Base-by-base conservation (phyloP, 495 filamentous ascomycete species). In the Lindgomyces ingoldianus region DNA sequence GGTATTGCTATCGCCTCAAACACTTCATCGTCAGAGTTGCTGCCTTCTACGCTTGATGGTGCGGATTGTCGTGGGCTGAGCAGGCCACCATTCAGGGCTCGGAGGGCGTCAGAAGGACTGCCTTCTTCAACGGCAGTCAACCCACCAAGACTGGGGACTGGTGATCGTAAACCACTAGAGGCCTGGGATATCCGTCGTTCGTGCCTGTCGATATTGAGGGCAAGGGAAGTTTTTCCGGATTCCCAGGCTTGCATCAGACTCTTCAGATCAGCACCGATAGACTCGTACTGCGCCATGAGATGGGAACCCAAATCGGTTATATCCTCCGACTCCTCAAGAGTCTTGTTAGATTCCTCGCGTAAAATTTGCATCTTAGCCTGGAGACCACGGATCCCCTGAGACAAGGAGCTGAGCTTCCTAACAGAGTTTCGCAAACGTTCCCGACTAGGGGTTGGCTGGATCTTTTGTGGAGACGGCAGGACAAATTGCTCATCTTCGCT, bases 281-380 rank as follows among this genome's bases (percentile, higher is more conserved):
- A 92, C 25, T 98, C 94, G 73, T 98, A 98, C 71, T 97, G 94
- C 26, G 86, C 75, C 76, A 95, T 86, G 25, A 98, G 83, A 56
- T 83, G 86, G 2, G 84, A 79, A 10, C 89, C 90, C 33, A 95
- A 81, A 59, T 92, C 86, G 19, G 83, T 82, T 2, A 89, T 77
- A 65, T 94, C 88, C 46, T 87, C 85, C 6, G 89, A 81, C 65
- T 86, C 85, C 68, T 91, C 87, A 19, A 96, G 77, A 52, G 84
- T 84, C 64, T 83, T 84, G 67, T 89, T 88, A 4, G 91, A 91
- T 74, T 96, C 91, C 76, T 98, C 94, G 33, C 92, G 87, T 46
- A 97, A 77, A 16, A 98, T 81, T 56, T 96, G 91, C 80, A 98
- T 87, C 75, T 96, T 97, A 26, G 94, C 94, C 74, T 98, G 93